Evolutionary conservation across 306 rosid genomes (phyloP), one percentile per base, ranked within the genome.

Genomic region (Lathyrus tuberosus): DNA sequence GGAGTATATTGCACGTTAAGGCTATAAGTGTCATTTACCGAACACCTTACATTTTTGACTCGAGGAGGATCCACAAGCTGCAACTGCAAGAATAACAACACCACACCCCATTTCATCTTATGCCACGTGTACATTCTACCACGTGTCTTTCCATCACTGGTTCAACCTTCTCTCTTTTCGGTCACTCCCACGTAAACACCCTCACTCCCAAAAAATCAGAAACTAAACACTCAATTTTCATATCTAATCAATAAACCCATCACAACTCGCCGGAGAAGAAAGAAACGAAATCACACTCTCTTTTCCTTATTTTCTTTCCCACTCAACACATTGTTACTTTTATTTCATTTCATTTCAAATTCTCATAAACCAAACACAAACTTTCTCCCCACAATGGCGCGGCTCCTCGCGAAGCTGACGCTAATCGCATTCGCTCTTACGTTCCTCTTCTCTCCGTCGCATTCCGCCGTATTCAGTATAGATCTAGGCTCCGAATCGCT

Each of bases 401-500:
- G 80, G 78, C 70, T 81, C 51, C 53, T 79, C 5, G 65, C 76
- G 43, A 85, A 87, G 84, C 73, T 84, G 38, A 81, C 82, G 75
- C 52, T 86, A 15, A 44, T 82, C 54, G n/a, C 83, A 11, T 80
- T 81, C 0, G 62, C 71, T 47, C 10, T 85, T 5, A 77, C 73
- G 33, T 59, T 88, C 28, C 71, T 80, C 8, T 37, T 80, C 58
- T 75, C 81, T n/a, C 97, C 88, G 8, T 83, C 99, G 18, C 86
- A 91, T 73, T 86, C 95, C 13, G 97, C 97, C 40, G 97, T 91
- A 46, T 87, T 87, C 69, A 91, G 97, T 77, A 76, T 94, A 88
- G 99, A 94, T 91, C 99, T 94, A 31, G 99, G 99, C 12, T 94
- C 99, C 1, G 97, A 91, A 62, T 91, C 84, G 86, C 17, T 87